A percentile compares a stretch with the other conserved stretches of the same genome.
Conservation (phyloP, 2,329 filamentous ascomycete genomes). For the Hymenoscyphus scutula region DNA sequence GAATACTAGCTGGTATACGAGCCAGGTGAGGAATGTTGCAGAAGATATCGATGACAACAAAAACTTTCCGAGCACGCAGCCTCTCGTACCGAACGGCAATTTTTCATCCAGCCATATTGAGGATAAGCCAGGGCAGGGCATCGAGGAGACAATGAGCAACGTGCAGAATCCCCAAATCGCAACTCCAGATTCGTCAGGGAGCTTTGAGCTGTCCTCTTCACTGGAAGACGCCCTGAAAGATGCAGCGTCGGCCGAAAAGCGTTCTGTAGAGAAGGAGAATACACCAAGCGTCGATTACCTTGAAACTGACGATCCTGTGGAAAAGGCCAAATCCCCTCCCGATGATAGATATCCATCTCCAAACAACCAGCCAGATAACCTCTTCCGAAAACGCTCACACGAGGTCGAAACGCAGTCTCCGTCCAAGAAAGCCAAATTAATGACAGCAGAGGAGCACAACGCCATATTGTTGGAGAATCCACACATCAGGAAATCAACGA, state of each 20-base stretch:
- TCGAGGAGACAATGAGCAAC: constrained; percentile 7
- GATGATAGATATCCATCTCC: background rate
- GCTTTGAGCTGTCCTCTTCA: constrained; percentile 35
- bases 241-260: constrained; percentile 13
- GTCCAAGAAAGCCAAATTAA: constrained; percentile 30
- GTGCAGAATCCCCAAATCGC: constrained; percentile 11
- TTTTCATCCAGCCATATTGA: constrained; percentile 9
- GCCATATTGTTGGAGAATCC: constrained; percentile 80
- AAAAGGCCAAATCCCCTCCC: background rate
- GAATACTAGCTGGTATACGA: constrained; percentile 77
- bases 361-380: background rate
- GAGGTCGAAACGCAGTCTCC: constrained; percentile 19
- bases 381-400: constrained; percentile 15
- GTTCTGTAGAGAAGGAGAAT: background rate
- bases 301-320: background rate
- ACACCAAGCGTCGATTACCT: background rate
- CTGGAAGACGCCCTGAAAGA: constrained; percentile 35
- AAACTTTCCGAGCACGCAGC: constrained; percentile 30
- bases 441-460: constrained; percentile 94
- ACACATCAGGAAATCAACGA: constrained; percentile 81
- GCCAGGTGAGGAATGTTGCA: constrained; percentile 55
- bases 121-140: constrained; percentile 11
- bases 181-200: constrained; percentile 23
- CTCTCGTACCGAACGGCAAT: constrained; percentile 17
- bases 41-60: constrained; percentile 43